Conservation (phyloP, 768 basidiomycete genomes). For the Butyriboletus loyo region DNA sequence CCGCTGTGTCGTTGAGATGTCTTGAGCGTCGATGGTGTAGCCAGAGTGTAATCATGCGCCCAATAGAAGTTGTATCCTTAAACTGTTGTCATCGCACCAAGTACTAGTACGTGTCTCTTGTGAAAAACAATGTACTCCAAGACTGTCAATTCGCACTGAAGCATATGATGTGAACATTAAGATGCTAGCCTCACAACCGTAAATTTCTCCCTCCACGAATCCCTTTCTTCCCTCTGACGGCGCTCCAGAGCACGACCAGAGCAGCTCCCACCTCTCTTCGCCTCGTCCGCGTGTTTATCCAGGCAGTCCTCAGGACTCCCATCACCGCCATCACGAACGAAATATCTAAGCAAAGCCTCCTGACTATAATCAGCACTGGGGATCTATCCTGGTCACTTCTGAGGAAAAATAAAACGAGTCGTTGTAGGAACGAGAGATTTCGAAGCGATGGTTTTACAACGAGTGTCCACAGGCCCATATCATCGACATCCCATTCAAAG, state of each 20-base stretch:
- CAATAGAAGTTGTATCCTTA: constrained; percentile 5
- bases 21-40: constrained; percentile 28
- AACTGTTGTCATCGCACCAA: not conserved
- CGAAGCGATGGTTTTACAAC: constrained; percentile 63
- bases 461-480: constrained; percentile 81
- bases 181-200: constrained; percentile 4
- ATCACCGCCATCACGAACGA: constrained; percentile 70
- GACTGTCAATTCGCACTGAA: not conserved
- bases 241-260: constrained; percentile 64
- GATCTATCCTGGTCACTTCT: constrained; percentile 53
- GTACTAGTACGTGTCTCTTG: not conserved
- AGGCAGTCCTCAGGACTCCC: constrained; percentile 52
- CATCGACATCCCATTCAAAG: constrained; percentile 67
- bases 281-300: constrained; percentile 68
- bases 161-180: constrained; percentile 13
- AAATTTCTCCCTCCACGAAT: constrained; percentile 42
- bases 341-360: constrained; percentile 74
- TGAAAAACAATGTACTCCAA: not conserved
- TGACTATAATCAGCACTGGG: constrained; percentile 63
- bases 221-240: constrained; percentile 59
- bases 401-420: constrained; percentile 56
- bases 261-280: constrained; percentile 67
- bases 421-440: constrained; percentile 45
- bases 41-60: not conserved
- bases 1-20: constrained; percentile 93